A percentile compares a stretch with the other conserved stretches of the same genome.
Conservation (phyloP, 495 filamentous ascomycete genomes). For the Aspergillus wentii region DNA sequence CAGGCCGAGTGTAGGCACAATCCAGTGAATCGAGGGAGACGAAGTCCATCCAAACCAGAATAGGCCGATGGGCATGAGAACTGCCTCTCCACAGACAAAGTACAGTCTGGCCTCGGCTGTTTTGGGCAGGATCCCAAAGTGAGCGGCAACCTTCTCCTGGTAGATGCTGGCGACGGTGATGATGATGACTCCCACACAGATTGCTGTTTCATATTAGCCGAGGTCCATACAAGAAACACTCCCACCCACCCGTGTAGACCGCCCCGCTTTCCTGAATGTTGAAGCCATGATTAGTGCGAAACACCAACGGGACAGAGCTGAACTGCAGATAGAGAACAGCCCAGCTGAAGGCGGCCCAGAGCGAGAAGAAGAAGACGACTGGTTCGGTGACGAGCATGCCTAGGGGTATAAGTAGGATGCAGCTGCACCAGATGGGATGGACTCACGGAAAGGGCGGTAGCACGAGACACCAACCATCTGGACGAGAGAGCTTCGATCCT, state of each 20-base stretch:
- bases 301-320: slow-evolving; percentile 72
- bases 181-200: slow-evolving; percentile 62
- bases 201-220: slow-evolving; percentile 37
- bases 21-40: slow-evolving; percentile 65
- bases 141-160: slow-evolving; percentile 54
- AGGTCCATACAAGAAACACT: no score
- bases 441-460: slow-evolving; percentile 69
- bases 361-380: slow-evolving; percentile 90
- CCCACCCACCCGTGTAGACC: slow-evolving; percentile 54
- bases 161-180: slow-evolving; percentile 69
- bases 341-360: slow-evolving; percentile 91
- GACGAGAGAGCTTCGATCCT: slow-evolving; percentile 63
- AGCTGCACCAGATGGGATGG: neutral
- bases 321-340: slow-evolving; percentile 85
- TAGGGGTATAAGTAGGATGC: no score
- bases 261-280: slow-evolving; percentile 60
- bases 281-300: slow-evolving; percentile 66
- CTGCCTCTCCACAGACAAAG: slow-evolving; percentile 70
- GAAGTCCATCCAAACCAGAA: slow-evolving; percentile 83
- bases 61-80: slow-evolving; percentile 66
- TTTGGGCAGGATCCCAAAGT: slow-evolving; percentile 37
- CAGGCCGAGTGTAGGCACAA: slow-evolving; percentile 67
- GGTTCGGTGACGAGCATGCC: slow-evolving; percentile 83
- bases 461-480: slow-evolving; percentile 71
- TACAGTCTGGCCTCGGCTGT: slow-evolving; percentile 78